phyloP scores from a whole-genome alignment of 768 basidiomycete genomes.

The Suillus variegatus region DNA sequence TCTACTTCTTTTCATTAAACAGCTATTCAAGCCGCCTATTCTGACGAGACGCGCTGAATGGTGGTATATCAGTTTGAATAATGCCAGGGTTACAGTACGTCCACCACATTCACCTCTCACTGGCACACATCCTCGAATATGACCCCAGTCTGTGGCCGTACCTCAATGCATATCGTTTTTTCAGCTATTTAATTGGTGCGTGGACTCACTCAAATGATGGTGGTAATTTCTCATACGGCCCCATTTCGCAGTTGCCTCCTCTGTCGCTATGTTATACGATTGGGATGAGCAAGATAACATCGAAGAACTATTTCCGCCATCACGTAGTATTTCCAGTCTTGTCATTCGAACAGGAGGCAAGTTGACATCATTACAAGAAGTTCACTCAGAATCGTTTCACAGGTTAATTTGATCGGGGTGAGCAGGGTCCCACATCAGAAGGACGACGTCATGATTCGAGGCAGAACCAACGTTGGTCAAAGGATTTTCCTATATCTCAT shows the following conservation, averaged over 20 bases:
- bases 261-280: neutral
- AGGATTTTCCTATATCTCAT: neutral
- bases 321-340: neutral
- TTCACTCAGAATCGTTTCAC: neutral
- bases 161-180: neutral
- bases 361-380: neutral
- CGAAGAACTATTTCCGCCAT: neutral
- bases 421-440: neutral
- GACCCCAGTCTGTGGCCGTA: neutral
- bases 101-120: neutral
- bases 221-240: neutral
- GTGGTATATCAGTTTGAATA: neutral
- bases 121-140: neutral
- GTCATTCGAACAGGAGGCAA: neutral
- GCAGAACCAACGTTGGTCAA: neutral
- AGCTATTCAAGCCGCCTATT: neutral
- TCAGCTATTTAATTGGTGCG: neutral
- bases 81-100: neutral
- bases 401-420: neutral
- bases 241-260: neutral
- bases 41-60: neutral
- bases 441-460: neutral
- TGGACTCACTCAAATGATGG: neutral
- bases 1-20: neutral
- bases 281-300: neutral